Evolutionary conservation across 257 asterid genomes (phyloP), one percentile per base, ranked within the genome.

Genomic region (Rhazya stricta): DNA sequence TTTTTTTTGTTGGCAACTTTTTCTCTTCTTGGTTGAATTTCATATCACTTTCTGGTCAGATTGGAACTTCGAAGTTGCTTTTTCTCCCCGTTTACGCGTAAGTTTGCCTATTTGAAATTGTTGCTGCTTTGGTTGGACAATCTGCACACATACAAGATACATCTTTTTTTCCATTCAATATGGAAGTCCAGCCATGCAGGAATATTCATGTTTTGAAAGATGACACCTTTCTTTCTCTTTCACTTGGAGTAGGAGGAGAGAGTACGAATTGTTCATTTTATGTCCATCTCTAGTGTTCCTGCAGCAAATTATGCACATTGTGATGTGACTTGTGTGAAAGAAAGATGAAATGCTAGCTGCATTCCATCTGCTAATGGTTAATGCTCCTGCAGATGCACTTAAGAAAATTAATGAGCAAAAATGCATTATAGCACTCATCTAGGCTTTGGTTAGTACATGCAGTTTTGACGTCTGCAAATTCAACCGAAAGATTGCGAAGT

Each of bases 51-150:
- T 78, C 65, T 27, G 76, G 75, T 21, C 60, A 9, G 76, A 37
- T 70, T 79, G 69, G 79, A 43, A 69, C 66, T 61, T 72, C 21
- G 34, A 54, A 76, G 69, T 42, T 73, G 69, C 36, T 69, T 45
- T 76, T 78, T 76, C 43, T 71, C 46, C 72, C 79, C 69, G 15
- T 60, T 71, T 77, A 77, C 81, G 76, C 77, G 84, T 79, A 77
- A 39, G 36, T 42, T 67, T 78, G 72, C 76, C 62, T 72, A 34
- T 73, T 61, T 48, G 70, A 70, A 41, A 46, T 71, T 50, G 57
- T 82, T 85, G 86, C 85, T 81, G 81, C 76, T 74, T 68, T 71
- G 63, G 54, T 76, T 79, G 81, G 87, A 82, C 82, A 68, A 78
- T 78, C 79, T 74, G 54, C 82, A 63, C 63, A 16, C 9, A 25